A percentile compares a stretch with the other conserved stretches of the same genome.
phyloP scores from a whole-genome alignment of 2,329 filamentous ascomycete species.

The Fonsecaea pedrosoi region DNA sequence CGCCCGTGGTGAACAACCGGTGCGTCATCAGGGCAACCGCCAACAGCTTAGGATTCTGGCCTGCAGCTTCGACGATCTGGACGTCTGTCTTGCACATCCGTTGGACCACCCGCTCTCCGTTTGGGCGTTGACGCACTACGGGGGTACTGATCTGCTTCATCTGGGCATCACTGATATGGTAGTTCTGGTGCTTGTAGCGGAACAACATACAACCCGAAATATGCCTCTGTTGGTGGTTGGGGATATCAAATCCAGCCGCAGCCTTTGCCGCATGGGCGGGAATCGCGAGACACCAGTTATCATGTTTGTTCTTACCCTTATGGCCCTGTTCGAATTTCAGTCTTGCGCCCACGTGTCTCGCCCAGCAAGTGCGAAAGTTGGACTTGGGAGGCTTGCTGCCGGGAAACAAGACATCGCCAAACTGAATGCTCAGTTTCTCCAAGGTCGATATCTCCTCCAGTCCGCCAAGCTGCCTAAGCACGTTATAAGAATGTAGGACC shows the following conservation, averaged over 20 bases:
- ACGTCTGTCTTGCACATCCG: not conserved
- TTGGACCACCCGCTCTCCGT: not conserved
- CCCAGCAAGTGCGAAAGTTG: slow-evolving; percentile 41
- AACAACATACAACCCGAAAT: slow-evolving; percentile 36
- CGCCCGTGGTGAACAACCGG: not conserved
- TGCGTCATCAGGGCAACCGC: not conserved
- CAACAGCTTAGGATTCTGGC: slow-evolving; percentile 10
- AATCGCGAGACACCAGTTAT: slow-evolving; percentile 40
- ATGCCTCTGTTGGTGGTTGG: slow-evolving; percentile 17
- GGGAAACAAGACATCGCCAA: slow-evolving; percentile 40
- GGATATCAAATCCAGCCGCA: slow-evolving; percentile 41
- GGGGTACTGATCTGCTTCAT: slow-evolving; percentile 17
- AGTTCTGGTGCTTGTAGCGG: slow-evolving; percentile 40
- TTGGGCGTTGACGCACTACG: not conserved
- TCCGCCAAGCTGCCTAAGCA: slow-evolving; percentile 35
- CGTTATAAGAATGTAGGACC: slow-evolving; percentile 43
- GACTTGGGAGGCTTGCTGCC: slow-evolving; percentile 38
- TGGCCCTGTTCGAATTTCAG: slow-evolving; percentile 42
- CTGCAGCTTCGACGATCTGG: not conserved
- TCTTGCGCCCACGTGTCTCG: slow-evolving; percentile 42
- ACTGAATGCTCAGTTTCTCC: slow-evolving; percentile 37
- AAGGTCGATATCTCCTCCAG: slow-evolving; percentile 39
- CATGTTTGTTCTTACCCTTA: slow-evolving; percentile 37
- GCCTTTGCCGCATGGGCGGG: slow-evolving; percentile 41
- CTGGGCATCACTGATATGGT: slow-evolving; percentile 33